Evolutionary conservation across 2,329 filamentous ascomycete genomes (phyloP).

Genomic region (Colletotrichum sp.): DNA sequence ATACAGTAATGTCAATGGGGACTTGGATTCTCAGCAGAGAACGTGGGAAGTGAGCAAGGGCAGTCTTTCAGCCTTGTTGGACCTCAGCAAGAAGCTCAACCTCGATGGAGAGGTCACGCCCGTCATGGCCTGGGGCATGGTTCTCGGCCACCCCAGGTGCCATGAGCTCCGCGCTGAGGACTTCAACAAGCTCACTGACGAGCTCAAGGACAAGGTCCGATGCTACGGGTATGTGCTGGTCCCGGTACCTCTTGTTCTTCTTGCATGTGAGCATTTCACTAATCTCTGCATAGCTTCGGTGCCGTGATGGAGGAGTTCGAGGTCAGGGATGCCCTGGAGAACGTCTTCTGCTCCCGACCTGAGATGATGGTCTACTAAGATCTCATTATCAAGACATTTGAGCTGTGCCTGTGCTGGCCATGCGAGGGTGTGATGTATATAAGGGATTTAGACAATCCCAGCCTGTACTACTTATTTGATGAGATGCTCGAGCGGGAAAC

Average conservation of each 20-base stretch:
- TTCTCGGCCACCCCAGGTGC: constrained; percentile 75
- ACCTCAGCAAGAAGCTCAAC: constrained; percentile 82
- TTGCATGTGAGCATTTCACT: background rate
- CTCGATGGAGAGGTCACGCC: constrained; percentile 92
- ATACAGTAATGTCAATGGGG: constrained; percentile 39
- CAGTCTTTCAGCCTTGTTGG: constrained; percentile 81
- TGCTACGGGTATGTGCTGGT: constrained; percentile 87
- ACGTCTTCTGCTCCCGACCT: constrained; percentile 56
- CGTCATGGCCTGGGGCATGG: constrained; percentile 90
- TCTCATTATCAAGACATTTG: background rate
- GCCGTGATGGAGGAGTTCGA: constrained; percentile 72
- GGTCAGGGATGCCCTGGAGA: constrained; percentile 78
- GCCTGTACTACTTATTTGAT: background rate
- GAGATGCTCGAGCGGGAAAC: background rate
- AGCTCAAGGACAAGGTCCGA: constrained; percentile 79
- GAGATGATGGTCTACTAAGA: constrained; percentile 15
- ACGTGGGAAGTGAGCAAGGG: constrained; percentile 81
- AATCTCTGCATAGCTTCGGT: constrained; percentile 53
- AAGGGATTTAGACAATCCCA: background rate
- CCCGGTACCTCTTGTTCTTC: background rate
- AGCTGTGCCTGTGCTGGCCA: background rate
- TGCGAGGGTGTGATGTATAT: background rate
- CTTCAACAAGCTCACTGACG: constrained; percentile 73
- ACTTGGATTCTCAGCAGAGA: constrained; percentile 62
- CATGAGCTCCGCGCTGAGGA: constrained; percentile 70